These are phyloP conservation scores for Phytophthora macrochlamydospora DNA, from an alignment of 352 stramenopile genomes.

Conservation along the genomic window DNA sequence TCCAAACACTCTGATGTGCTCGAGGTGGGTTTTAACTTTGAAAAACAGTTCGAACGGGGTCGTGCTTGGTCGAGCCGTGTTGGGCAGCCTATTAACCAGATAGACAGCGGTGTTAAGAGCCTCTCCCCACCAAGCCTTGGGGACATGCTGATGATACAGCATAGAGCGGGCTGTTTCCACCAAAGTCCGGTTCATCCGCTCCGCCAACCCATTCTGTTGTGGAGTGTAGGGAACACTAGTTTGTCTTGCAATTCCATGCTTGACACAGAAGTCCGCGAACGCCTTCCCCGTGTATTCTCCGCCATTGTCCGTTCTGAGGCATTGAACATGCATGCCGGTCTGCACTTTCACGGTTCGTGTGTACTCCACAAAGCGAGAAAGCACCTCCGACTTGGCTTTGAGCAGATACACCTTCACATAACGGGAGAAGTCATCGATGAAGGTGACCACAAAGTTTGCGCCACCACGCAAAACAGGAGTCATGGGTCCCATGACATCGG, in stretches of 20 bases:
- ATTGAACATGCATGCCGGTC: slow-evolving; percentile 10
- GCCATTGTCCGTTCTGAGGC: slow-evolving; percentile 26
- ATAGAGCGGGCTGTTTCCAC: slow-evolving; percentile 16
- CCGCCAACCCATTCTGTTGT: slow-evolving; percentile 20
- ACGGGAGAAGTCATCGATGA: slow-evolving; percentile 21
- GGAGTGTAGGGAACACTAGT: slow-evolving; percentile 15
- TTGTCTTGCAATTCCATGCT: slow-evolving; percentile 13
- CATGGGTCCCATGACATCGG: no score
- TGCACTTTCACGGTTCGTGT: slow-evolving; percentile 9
- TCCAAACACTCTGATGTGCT: slow-evolving; percentile 26
- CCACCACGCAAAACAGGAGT: no score
- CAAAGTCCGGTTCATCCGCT: slow-evolving; percentile 20
- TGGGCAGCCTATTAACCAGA: slow-evolving; percentile 18
- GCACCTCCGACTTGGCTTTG: slow-evolving; percentile 13
- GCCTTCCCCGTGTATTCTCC: slow-evolving; percentile 19
- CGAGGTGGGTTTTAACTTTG: slow-evolving; percentile 11
- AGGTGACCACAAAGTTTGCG: background rate
- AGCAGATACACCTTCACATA: slow-evolving; percentile 18
- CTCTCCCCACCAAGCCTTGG: slow-evolving; percentile 22
- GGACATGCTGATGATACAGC: slow-evolving; percentile 15
- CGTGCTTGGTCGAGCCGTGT: slow-evolving; percentile 7
- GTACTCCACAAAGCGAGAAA: slow-evolving; percentile 13
- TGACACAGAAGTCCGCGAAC: slow-evolving; percentile 10
- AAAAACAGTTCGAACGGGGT: slow-evolving; percentile 17
- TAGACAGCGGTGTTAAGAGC: slow-evolving; percentile 24